These are phyloP conservation scores for Solanum phureja DNA, from an alignment of 257 asterid species.

Conservation along the genomic window DNA sequence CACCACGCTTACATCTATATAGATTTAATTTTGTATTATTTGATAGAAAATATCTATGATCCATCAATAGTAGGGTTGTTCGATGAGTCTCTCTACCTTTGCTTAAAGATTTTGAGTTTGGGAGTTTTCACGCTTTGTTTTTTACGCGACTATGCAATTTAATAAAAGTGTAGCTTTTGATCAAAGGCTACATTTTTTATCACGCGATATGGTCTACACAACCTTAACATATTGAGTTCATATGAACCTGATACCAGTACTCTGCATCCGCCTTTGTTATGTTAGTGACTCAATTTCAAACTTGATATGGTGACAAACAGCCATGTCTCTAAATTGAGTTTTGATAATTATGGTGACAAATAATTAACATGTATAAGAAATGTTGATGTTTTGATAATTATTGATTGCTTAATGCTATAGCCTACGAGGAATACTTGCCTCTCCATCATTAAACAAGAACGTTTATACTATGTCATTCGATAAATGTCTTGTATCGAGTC, in stretches of 20 bases:
- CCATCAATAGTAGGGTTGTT: neutral
- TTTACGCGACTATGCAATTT: neutral
- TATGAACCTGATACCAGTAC: rapidly evolving
- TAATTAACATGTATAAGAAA: neutral
- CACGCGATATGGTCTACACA: rapidly evolving
- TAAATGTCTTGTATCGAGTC: neutral
- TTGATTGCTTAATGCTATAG: neutral
- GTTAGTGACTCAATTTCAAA: neutral
- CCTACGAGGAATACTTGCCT: neutral
- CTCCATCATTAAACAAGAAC: neutral
- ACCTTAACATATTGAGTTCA: neutral
- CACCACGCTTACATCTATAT: neutral
- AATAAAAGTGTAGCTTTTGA: neutral
- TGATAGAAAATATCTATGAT: neutral
- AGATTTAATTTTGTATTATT: neutral
- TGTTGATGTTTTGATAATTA: neutral
- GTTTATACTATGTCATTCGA: neutral
- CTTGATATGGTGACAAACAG: neutral
- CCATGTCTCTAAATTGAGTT: neutral
- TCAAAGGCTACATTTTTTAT: neutral
- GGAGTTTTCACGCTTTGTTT: neutral
- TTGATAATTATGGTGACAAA: neutral
- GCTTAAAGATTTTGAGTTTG: neutral
- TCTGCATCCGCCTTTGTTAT: neutral
- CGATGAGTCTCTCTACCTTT: neutral